These are phyloP conservation scores for Trichophyton equinum DNA, from an alignment of 2,329 filamentous ascomycete genomes.

Conservation along the genomic window DNA sequence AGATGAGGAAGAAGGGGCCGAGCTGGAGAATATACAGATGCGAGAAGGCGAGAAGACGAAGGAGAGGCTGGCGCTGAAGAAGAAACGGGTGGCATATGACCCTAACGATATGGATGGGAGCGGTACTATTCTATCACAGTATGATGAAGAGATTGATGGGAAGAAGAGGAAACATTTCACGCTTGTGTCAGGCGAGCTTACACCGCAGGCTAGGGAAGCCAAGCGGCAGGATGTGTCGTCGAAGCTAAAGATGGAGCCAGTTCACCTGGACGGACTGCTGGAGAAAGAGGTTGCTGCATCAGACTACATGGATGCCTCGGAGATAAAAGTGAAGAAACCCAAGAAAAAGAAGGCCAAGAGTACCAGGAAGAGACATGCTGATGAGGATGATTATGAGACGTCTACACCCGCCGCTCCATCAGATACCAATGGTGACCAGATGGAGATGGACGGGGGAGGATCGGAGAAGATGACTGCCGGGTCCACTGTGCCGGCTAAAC, in stretches of 20 bases:
- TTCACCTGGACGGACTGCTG: slow-evolving; percentile 58
- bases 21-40: slow-evolving; percentile 45
- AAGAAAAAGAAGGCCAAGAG: slow-evolving; percentile 75
- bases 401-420: slow-evolving; percentile 13
- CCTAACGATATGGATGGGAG: slow-evolving; percentile 59
- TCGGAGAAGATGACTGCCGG: slow-evolving; percentile 17
- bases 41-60: slow-evolving; percentile 32
- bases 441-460: slow-evolving; percentile 61
- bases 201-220: slow-evolving; percentile 49
- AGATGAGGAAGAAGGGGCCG: slow-evolving; percentile 76
- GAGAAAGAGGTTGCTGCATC: slow-evolving; percentile 54
- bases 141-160: slow-evolving; percentile 87
- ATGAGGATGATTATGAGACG: slow-evolving; percentile 45
- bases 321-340: slow-evolving; percentile 86
- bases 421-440: slow-evolving; percentile 38
- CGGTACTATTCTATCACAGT: slow-evolving; percentile 66
- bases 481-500: slow-evolving; percentile 43
- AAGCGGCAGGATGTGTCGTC: slow-evolving; percentile 43
- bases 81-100: slow-evolving; percentile 80
- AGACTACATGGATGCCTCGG: slow-evolving; percentile 76
- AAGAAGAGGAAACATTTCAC: slow-evolving; percentile 85
- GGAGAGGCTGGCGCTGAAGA: slow-evolving; percentile 74
- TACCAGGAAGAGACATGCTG: slow-evolving; percentile 55
- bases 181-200: slow-evolving; percentile 63
- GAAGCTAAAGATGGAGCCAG: slow-evolving; percentile 52